Evolutionary conservation across 305 asterid genomes (phyloP).

Genomic region (Ilex paraguariensis): DNA sequence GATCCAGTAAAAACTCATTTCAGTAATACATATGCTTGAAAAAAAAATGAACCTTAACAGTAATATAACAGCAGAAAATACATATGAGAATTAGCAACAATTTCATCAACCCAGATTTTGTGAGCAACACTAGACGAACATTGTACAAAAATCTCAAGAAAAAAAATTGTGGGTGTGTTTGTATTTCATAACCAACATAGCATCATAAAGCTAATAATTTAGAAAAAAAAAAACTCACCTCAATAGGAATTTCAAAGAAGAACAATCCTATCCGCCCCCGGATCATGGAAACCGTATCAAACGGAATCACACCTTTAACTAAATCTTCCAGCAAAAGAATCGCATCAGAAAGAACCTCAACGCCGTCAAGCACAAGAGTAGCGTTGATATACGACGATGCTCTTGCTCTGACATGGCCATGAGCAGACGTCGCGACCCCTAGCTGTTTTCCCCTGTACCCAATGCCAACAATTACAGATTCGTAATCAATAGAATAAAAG

Average conservation of each 20-base stretch:
- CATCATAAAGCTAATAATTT: not conserved
- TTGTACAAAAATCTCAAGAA: not conserved
- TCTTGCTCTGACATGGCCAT: constrained; percentile 61
- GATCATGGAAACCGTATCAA: constrained; percentile 58
- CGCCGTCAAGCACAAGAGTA: constrained; percentile 50
- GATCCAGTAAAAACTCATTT: no score
- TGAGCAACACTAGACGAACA: no score
- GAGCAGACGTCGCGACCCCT: constrained; percentile 48
- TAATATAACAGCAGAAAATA: not conserved
- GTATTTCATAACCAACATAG: constrained; percentile 1
- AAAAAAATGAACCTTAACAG: not conserved
- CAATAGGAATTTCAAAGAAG: constrained; percentile 53
- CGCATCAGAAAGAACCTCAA: constrained; percentile 44
- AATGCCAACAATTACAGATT: constrained; percentile 34
- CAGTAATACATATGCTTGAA: no score
- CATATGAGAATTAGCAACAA: no score
- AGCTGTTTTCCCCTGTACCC: constrained; percentile 64
- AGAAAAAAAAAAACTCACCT: constrained; percentile 35
- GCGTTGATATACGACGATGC: constrained; percentile 60
- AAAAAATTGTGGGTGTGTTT: constrained; percentile 3
- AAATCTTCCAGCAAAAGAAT: constrained; percentile 60
- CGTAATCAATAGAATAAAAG: constrained; percentile 56
- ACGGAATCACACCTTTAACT: constrained; percentile 46
- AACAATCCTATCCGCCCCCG: constrained; percentile 60
- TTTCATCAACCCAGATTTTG: not conserved